These are phyloP conservation scores for Fusarium oligoseptatum DNA, from an alignment of 2,329 filamentous ascomycete genomes.

Conservation along the genomic window DNA sequence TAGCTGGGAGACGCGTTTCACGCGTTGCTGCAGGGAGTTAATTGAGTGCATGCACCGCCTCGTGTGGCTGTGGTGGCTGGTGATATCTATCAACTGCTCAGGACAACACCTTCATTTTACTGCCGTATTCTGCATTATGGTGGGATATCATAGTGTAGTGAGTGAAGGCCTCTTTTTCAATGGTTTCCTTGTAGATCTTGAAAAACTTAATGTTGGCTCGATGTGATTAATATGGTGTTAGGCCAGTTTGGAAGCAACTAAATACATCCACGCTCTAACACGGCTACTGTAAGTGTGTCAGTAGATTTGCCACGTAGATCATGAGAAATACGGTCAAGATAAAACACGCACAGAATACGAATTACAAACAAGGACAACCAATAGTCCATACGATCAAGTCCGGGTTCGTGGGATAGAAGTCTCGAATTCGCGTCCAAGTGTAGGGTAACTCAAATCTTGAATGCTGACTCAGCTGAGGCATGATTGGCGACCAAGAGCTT, in stretches of 20 bases:
- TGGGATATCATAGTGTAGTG: not conserved
- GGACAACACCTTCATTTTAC: not conserved
- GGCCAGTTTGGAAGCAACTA: not conserved
- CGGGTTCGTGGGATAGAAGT: not conserved
- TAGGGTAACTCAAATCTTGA: constrained; percentile 4
- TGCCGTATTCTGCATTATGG: not conserved
- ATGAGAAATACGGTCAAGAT: not conserved
- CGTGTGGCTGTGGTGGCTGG: constrained; percentile 3
- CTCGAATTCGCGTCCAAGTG: not conserved
- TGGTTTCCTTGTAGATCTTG: not conserved
- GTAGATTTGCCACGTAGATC: not conserved
- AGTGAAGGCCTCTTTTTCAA: not conserved
- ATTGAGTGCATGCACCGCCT: constrained; percentile 26
- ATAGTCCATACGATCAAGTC: not conserved
- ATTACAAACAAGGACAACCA: not conserved
- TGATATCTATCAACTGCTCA: not conserved
- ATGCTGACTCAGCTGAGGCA: constrained; percentile 36
- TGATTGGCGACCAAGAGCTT: constrained; percentile 33
- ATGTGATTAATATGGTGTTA: too few species aligned
- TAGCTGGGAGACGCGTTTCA: constrained; percentile 30
- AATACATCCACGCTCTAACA: too few species aligned
- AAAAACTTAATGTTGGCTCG: too few species aligned
- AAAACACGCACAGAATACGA: too few species aligned
- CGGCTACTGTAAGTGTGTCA: not conserved
- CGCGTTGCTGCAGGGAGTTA: constrained; percentile 28